phyloP scores from a whole-genome alignment of 73 alveolate species.

The Stentor coeruleus region DNA sequence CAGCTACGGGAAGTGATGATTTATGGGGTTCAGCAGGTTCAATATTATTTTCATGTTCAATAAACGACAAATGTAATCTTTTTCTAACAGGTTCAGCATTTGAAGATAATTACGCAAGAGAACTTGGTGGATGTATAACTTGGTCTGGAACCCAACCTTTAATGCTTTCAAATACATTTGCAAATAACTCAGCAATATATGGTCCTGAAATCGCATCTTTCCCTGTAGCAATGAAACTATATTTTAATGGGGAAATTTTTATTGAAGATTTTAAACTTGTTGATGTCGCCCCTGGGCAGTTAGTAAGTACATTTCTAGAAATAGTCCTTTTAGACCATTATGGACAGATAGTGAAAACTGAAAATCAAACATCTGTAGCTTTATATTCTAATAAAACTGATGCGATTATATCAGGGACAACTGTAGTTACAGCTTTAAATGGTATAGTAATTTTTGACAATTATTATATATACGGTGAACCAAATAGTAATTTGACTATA shows the following conservation, averaged over 20 bases:
- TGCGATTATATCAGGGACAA: background rate
- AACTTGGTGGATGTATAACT: background rate
- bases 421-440: background rate
- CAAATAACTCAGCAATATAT: background rate
- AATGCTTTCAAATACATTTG: background rate
- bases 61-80: background rate
- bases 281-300: constrained; percentile 12
- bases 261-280: background rate
- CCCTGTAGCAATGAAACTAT: background rate
- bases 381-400: background rate
- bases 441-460: constrained; percentile 10
- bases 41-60: background rate
- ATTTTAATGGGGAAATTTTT: background rate
- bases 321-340: background rate
- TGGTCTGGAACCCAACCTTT: background rate
- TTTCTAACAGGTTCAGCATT: background rate
- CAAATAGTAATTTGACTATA: background rate
- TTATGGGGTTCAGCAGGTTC: background rate
- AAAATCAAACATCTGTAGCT: background rate
- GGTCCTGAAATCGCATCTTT: constrained; percentile 17
- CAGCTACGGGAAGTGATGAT: background rate
- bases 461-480: constrained; percentile 1
- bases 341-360: constrained; percentile 23
- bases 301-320: background rate
- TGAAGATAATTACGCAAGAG: background rate